Base-by-base conservation (phyloP, 768 basidiomycete species). In the Kockovaella imperatae region DNA sequence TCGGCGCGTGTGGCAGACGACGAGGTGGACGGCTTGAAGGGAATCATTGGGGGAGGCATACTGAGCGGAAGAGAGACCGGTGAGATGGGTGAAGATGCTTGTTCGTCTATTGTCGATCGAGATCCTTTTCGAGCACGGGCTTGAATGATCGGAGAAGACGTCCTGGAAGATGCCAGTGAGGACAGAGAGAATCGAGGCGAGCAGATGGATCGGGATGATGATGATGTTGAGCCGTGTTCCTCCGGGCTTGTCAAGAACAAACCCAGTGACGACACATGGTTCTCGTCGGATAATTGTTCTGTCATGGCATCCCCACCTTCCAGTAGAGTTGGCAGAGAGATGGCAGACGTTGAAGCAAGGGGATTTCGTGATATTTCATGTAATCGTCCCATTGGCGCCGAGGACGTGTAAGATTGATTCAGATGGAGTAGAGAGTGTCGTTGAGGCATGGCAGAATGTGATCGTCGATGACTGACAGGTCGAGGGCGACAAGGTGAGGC, bases 241-340 rank as follows among this genome's bases (percentile, higher is more conserved):
- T n/a, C n/a, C n/a, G n/a, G n/a, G n/a, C n/a, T n/a, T n/a, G n/a
- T n/a, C n/a, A n/a, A n/a, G n/a, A n/a, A n/a, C n/a, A n/a, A n/a
- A n/a, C n/a, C n/a, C n/a, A n/a, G n/a, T 21, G 47, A 32, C 2
- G 56, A 49, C 32, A 53, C 35, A 26, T 32, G 8, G 18, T 34
- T n/a, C 17, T 15, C 18, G 23, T 5, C 11, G 5, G 17, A 29
- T 14, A 20, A 10, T 7, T 35, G 35, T 8, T 45, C 46, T 24
- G n/a, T 17, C 21, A 8, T 8, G 21, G 14, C 36, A 14, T 32
- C 31, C n/a, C 31, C 31, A 32, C 10, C n/a, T 35, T 57, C 56
- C n/a, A 34, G 46, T 2, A 57, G 30, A 28, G 56, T 57, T 4
- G 56, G 56, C 21, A 57, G 36, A 42, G 48, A 50, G 32, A 57